Conservation (phyloP, 208 protist genomes). For the Leishmania braziliensis region DNA sequence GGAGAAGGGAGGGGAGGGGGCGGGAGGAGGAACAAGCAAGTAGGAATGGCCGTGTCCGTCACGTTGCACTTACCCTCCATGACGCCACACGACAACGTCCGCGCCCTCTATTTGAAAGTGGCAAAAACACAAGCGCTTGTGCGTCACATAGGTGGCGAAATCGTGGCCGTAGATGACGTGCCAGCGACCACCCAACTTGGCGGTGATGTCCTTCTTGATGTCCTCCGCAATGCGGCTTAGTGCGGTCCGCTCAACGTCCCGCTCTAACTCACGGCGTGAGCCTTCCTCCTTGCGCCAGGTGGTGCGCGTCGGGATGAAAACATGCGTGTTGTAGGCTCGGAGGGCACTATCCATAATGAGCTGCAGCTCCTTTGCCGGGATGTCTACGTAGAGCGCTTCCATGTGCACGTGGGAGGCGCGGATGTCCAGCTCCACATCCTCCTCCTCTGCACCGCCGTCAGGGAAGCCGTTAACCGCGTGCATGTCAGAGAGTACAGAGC, state of each 20-base stretch:
- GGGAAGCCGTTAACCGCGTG: slow-evolving; percentile 15
- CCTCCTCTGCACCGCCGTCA: slow-evolving; percentile 11
- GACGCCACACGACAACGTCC: slow-evolving; percentile 82
- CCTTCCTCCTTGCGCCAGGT: slow-evolving; percentile 88
- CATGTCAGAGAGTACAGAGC: slow-evolving; percentile 28
- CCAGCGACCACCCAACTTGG: slow-evolving; percentile 72
- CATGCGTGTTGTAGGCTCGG: slow-evolving; percentile 67
- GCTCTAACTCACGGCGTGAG: slow-evolving; percentile 68
- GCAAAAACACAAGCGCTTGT: slow-evolving; percentile 69
- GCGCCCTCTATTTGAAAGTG: slow-evolving; percentile 84
- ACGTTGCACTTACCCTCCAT: slow-evolving; percentile 46
- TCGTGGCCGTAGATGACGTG: slow-evolving; percentile 85
- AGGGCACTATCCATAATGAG: slow-evolving; percentile 71
- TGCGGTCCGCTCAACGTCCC: slow-evolving; percentile 76
- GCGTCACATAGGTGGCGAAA: slow-evolving; percentile 83
- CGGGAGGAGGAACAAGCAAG: not conserved
- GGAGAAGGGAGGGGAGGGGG: not conserved
- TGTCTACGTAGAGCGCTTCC: slow-evolving; percentile 59
- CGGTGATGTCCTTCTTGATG: slow-evolving; percentile 62
- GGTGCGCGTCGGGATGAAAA: slow-evolving; percentile 74
- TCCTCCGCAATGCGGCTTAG: slow-evolving; percentile 64
- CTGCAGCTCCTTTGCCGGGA: slow-evolving; percentile 58
- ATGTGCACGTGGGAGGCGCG: slow-evolving; percentile 42
- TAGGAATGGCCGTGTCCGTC: not conserved
- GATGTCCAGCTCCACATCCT: slow-evolving; percentile 62